Evolutionary conservation across 306 rosid genomes (phyloP).

Genomic region (Cucurbita maxima): DNA sequence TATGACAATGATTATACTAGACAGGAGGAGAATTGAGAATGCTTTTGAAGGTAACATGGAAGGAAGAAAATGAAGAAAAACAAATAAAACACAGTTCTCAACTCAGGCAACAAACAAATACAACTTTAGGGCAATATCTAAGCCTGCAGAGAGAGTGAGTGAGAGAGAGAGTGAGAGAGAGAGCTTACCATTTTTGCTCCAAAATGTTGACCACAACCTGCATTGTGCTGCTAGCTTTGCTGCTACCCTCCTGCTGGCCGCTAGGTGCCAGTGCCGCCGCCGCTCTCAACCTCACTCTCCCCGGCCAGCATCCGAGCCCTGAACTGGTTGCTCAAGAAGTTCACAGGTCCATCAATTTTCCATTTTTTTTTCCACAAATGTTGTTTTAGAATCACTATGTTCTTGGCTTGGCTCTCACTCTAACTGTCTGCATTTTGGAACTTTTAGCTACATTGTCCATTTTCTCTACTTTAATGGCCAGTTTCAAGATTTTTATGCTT

Average conservation of each 20-base stretch:
- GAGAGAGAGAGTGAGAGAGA: not conserved
- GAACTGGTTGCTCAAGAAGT: conserved; percentile 67
- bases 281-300: conserved; percentile 57
- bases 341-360: conserved; percentile 37
- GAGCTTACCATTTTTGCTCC: not conserved
- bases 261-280: conserved; percentile 14
- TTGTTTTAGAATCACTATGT: not conserved
- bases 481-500: not conserved
- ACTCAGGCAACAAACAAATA: not conserved
- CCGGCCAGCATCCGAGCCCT: conserved; percentile 81
- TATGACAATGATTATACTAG: conserved; percentile 21
- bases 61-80: conserved; percentile 5
- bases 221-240: conserved; percentile 33
- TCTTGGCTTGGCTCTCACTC: not conserved
- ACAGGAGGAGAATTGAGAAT: not conserved
- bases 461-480: not conserved
- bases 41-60: conserved; percentile 9
- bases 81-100: not conserved
- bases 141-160: not conserved
- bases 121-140: not conserved
- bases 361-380: not conserved
- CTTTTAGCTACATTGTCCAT: not conserved
- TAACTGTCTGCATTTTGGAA: not conserved
- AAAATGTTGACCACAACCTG: conserved; percentile 40
- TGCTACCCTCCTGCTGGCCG: conserved; percentile 22